phyloP scores from a whole-genome alignment of 2,329 filamentous ascomycete species.

The Didymella arachidicola region DNA sequence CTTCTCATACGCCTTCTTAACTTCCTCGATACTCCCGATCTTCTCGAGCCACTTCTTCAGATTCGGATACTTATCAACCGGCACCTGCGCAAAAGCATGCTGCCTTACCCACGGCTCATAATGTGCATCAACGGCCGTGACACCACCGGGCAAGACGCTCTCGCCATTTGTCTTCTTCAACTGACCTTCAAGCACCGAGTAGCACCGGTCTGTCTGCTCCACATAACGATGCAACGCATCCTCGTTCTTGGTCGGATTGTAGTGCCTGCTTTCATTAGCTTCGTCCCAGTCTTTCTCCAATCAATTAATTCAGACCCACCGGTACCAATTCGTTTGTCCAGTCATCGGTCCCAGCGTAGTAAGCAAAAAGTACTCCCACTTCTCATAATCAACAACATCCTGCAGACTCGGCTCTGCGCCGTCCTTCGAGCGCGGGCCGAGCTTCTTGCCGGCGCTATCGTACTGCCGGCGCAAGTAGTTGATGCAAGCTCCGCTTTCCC shows the following conservation, averaged over 20 bases:
- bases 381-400: conserved; percentile 16
- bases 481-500: conserved; percentile 19
- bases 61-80: conserved; percentile 65
- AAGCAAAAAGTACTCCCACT: conserved; percentile 20
- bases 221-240: conserved; percentile 18
- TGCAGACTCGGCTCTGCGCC: conserved; percentile 1
- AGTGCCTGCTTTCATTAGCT: conserved; percentile 9
- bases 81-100: conserved; percentile 17
- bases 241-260: conserved; percentile 15
- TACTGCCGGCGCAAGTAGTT: conserved; percentile 15
- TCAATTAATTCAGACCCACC: neutral
- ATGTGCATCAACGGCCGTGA: conserved; percentile 17
- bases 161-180: conserved; percentile 14
- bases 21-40: conserved; percentile 29
- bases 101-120: conserved; percentile 19
- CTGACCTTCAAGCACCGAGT: conserved; percentile 15
- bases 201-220: conserved; percentile 20
- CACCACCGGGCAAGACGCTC: conserved; percentile 11
- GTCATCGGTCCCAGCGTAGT: conserved; percentile 20
- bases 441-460: conserved; percentile 7
- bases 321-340: conserved; percentile 16
- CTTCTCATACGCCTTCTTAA: conserved; percentile 27
- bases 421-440: conserved; percentile 1
- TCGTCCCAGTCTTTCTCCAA: conserved; percentile 1
- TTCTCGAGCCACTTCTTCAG: conserved; percentile 65